Base-by-base conservation (phyloP, 2,329 filamentous ascomycete species). In the Cytospora chrysosperma region DNA sequence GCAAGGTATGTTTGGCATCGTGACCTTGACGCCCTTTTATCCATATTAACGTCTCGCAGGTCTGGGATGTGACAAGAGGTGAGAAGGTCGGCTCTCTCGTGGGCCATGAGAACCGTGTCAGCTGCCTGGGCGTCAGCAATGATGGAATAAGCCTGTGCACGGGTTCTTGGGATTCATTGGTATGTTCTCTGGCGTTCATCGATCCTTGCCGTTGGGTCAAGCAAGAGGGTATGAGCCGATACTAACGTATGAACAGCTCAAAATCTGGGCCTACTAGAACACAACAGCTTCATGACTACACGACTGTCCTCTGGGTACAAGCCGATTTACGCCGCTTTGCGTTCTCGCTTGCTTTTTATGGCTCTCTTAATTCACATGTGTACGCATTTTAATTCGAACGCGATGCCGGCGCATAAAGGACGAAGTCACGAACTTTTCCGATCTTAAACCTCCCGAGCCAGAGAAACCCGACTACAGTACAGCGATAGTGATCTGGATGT, bases 71-170 rank as follows among this genome's bases (percentile, higher is more conserved):
- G 67, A 92, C 96, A 62, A 90, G 95, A 69, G 95, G 94, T 68
- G 95, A 99, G 76, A 96, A 97, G 81, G 93, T 99, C 69, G 95
- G 95, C 74, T 97, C 93, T 62, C 85, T 99, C 65, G 94, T 96
- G 73, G 95, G 95, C 72, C 95, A 99, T 78, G 94, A 98, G 80
- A 99, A 99, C 83, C 91, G 95, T 70, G 95, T 99, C 76, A 98
- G 94, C 86, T 99, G 95, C 79, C 82, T 99, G 75, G 95, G 95
- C 70, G 95, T 99, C 72, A 98, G 94, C 84, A 98, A 98, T 77
- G 95, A 99, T 75, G 95, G 94, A 68, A 97, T 98, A 82, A 98
- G 94, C 82, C 84, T 99, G 81, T 98, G 95, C 86, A 99, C 95
- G 74, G 95, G 95, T 77, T 99, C 95, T 70, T 99, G 95, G 95